phyloP scores from a whole-genome alignment of 495 filamentous ascomycete species.

The Podospora sp. region DNA sequence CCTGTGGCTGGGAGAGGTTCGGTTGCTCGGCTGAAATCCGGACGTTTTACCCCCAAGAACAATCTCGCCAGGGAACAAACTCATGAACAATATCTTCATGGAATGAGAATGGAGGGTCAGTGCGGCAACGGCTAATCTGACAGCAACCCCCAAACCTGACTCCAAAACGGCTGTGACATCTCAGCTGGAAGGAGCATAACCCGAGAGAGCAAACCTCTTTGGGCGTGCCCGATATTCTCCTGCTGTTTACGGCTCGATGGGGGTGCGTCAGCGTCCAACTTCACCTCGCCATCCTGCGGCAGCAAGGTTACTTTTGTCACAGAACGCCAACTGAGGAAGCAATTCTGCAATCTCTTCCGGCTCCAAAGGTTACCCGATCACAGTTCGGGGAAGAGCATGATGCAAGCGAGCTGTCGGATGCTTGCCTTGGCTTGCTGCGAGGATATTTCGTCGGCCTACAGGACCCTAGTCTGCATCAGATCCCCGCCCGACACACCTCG shows the following conservation, averaged over 20 bases:
- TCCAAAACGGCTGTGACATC: conserved; percentile 1
- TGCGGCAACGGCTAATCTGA: conserved; percentile 18
- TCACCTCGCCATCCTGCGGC: background rate
- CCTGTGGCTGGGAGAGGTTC: conserved; percentile 4
- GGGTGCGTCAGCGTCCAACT: background rate
- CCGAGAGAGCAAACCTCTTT: conserved; percentile 3
- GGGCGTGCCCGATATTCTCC: background rate
- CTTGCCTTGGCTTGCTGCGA: background rate
- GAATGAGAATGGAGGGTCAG: conserved; percentile 12
- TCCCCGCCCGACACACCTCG: conserved; percentile 4
- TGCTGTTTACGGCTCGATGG: conserved; percentile 10
- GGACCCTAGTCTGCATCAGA: background rate
- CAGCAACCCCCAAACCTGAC: background rate
- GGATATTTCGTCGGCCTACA: background rate
- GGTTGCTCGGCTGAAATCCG: background rate
- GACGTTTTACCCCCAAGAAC: background rate
- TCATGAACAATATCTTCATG: background rate
- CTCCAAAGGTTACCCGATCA: background rate
- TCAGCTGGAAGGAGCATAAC: conserved; percentile 16
- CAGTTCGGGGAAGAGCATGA: background rate
- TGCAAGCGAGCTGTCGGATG: conserved; percentile 9
- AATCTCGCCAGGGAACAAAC: background rate
- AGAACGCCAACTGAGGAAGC: background rate
- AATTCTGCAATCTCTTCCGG: background rate
- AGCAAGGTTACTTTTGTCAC: background rate